These are phyloP conservation scores for Plantago ovata DNA, from an alignment of 257 asterid genomes.

Conservation along the genomic window DNA sequence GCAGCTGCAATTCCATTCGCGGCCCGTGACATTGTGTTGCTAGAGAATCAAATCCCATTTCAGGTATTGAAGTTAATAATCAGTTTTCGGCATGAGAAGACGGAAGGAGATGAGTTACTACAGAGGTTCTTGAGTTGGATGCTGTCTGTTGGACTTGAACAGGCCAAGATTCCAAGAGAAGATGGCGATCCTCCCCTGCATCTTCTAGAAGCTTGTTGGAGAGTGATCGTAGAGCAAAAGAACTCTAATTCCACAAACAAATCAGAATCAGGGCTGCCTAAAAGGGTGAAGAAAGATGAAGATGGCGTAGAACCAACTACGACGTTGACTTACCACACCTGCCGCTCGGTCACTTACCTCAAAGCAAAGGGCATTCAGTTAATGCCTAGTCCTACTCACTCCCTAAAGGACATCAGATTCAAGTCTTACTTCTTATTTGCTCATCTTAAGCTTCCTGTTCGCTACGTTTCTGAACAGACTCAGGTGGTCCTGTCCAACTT, in stretches of 20 bases:
- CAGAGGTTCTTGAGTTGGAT: neutral
- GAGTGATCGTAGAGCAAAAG: constrained; percentile 6
- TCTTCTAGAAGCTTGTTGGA: constrained; percentile 17
- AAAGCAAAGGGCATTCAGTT: constrained; percentile 10
- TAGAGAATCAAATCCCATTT: constrained; percentile 16
- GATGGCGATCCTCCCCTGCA: constrained; percentile 10
- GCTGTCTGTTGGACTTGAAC: neutral
- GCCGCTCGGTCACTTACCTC: constrained; percentile 11
- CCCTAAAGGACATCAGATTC: constrained; percentile 7
- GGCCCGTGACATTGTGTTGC: constrained; percentile 2
- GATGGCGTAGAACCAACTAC: neutral
- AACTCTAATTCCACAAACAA: neutral
- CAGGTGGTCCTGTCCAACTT: constrained; percentile 14
- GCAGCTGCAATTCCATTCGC: neutral
- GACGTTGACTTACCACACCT: constrained; percentile 3
- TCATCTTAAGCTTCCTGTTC: constrained; percentile 9
- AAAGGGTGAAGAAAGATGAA: neutral
- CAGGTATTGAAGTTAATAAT: constrained; percentile 12
- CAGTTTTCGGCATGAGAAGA: neutral
- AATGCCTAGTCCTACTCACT: constrained; percentile 4
- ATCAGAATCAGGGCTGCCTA: neutral
- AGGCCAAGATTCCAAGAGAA: neutral
- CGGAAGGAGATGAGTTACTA: neutral
- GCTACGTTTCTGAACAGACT: neutral
- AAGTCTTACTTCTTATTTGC: neutral